Evolutionary conservation across 257 asterid species (phyloP), one percentile per base, ranked within the genome.

Genomic region (Galeopsis tetrahit): DNA sequence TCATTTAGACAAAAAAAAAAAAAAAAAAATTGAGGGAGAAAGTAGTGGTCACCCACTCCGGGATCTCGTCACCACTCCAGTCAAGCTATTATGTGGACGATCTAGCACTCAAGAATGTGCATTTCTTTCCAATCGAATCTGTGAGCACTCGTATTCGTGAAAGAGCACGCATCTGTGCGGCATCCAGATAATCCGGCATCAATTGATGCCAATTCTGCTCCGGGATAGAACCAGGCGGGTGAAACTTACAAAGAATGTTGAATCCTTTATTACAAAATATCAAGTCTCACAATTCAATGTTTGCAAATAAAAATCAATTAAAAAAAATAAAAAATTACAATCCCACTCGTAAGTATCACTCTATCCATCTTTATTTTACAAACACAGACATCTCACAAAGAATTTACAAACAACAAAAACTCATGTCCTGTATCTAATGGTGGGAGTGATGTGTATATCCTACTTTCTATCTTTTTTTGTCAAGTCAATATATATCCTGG

Each of bases 381-480:
- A 69, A 76, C 33, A 57, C 55, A 56, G 42, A 49, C 15, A 13
- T 73, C 55, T 70, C 74, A 70, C 40, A 70, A 75, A 72, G 57
- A 66, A 69, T 83, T 42, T 77, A 80, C 85, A 85, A 81, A 72
- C 70, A 77, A 34, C 36, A 67, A 73, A 72, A n/a, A 48, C 5
- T 63, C 81, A 70, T 62, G 32, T 72, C 74, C 55, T 68, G 70
- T 75, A 65, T 40, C 81, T 68, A 56, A 69, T 60, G 65, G 62
- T 56, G 62, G 15, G 38, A 69, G 31, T 38, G 66, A 49, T 68
- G 46, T 31, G 78, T 74, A 82, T 77, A 57, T 64, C 73, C 84
- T 75, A 80, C 44, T 35, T 63, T 62, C 84, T 75, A 71, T 68
- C 56, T 77, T 75, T 67, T 38, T 67, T 33, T 53, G 52, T 52